Conservation (phyloP, 2,329 filamentous ascomycete species). For the Coniella vitis region DNA sequence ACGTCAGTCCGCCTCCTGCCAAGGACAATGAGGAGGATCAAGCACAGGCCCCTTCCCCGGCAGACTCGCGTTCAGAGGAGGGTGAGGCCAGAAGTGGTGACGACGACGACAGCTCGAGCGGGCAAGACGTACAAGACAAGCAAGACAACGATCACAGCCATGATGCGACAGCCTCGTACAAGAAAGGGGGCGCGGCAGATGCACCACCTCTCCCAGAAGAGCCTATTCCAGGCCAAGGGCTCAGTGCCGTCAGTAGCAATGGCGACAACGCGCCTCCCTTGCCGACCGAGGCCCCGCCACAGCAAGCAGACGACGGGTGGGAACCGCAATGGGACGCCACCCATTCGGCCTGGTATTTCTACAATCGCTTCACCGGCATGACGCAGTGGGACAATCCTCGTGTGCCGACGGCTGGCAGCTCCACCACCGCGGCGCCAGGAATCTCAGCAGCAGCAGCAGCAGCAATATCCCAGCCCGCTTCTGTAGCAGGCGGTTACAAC, state of each 20-base stretch:
- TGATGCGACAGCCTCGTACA: background rate
- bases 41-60: constrained; percentile 4
- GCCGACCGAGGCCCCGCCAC: constrained; percentile 35
- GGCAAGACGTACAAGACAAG: background rate
- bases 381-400: constrained; percentile 87
- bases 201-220: constrained; percentile 14
- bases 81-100: constrained; percentile 15
- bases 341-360: constrained; percentile 71
- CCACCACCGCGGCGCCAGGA: constrained; percentile 20
- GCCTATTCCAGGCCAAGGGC: background rate
- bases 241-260: too few relatives aligned
- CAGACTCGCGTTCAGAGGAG: constrained; percentile 12
- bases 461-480: constrained; percentile 24
- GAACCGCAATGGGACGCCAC: constrained; percentile 68
- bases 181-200: background rate
- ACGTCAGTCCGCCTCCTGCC: constrained; percentile 6
- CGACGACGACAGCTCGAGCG: background rate
- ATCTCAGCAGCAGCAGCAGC: constrained; percentile 21
- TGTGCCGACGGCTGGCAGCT: constrained; percentile 41
- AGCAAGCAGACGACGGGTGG: constrained; percentile 66
- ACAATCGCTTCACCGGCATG: constrained; percentile 69
- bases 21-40: constrained; percentile 7
- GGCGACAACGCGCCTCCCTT: constrained; percentile 29
- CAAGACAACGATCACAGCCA: background rate
- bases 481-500: constrained; percentile 73